Evolutionary conservation across 192 early-diverging fungal species (phyloP), one percentile per base, ranked within the genome.

Genomic region (Phlyctochytrium arcticum): DNA sequence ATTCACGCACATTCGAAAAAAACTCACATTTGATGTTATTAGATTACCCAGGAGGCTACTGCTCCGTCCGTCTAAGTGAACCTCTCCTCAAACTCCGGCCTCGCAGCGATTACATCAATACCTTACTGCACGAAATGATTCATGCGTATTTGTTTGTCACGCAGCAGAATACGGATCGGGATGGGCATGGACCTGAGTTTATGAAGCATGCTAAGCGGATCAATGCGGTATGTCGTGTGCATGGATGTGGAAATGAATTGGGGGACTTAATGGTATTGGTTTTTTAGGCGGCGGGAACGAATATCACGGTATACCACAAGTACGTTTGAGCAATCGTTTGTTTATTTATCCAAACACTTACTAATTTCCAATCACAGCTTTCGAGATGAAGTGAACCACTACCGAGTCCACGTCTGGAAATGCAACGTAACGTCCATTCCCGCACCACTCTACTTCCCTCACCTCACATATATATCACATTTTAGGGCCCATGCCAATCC

Each of bases 61-160:
- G 76, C 55, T 76, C 68, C 6, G 72, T 88, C 15, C 73, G 80
- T 15, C 59, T 88, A 21, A 80, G 77, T 21, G 86, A 88, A 48
- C 84, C 87, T 15, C 36, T 88, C 2, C 81, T 88, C 35, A 88
- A 88, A 57, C 86, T 86, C 60, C 69, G 87, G 29, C 69, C 87
- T 3, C 62, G 75, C 36, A 58, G 53, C 5, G 87, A 88, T 54
- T 73, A 85, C 51, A 80, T 87, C 32, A 76, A 86, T 15, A 88
- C 87, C 3, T 65, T 88, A 9, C 69, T 88, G 4, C 87, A 87
- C 39, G 86, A 89, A 51, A 88, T 88, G 84, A 86, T 88, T 24
- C 85, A 89, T 64, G 87, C 87, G 6, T 83, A 80, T 36, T 61
- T 85, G 8, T 88, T 88, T 71, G 68, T 87, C 1, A 87, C 84